Conservation (phyloP, 208 protist species). For the Trypanosoma melophagium region DNA sequence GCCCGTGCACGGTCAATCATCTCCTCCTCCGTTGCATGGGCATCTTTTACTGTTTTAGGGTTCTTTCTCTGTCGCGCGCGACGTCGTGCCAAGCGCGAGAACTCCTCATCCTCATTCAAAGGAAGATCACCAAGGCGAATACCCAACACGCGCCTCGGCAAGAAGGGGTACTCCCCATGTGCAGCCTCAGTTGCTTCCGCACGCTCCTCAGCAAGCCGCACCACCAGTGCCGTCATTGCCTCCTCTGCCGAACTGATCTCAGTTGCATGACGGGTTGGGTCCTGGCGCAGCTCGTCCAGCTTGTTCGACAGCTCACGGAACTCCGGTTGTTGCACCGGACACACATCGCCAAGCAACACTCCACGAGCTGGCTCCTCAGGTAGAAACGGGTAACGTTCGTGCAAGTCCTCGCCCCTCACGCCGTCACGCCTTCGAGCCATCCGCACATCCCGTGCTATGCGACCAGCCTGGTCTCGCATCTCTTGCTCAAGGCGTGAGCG, state of each 20-base stretch:
- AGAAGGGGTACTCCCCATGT: conserved; percentile 24
- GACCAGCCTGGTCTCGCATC: conserved; percentile 28
- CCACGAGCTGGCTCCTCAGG: conserved; percentile 27
- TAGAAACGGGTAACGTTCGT: conserved; percentile 41
- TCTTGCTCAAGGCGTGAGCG: conserved; percentile 31
- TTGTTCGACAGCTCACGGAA: conserved; percentile 35
- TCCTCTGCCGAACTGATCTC: conserved; percentile 27
- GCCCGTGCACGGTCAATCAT: too few relatives aligned
- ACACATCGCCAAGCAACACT: conserved; percentile 21
- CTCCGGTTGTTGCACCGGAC: conserved; percentile 2
- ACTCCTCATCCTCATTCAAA: conserved; percentile 26
- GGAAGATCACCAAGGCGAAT: conserved; percentile 28
- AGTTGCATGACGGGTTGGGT: conserved; percentile 15
- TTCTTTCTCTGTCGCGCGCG: too few relatives aligned
- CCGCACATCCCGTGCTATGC: conserved; percentile 20
- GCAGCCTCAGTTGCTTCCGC: conserved; percentile 11
- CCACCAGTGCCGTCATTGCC: conserved; percentile 18
- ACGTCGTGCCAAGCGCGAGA: too few relatives aligned
- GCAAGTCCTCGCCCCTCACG: conserved; percentile 30
- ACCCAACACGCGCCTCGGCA: conserved; percentile 30
- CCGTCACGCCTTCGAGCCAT: conserved; percentile 10
- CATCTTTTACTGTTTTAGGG: too few relatives aligned
- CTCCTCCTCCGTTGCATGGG: too few relatives aligned
- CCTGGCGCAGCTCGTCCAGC: conserved; percentile 33
- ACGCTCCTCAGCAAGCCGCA: conserved; percentile 21